Evolutionary conservation across 257 asterid genomes (phyloP).

Genomic region (Lantana camara): DNA sequence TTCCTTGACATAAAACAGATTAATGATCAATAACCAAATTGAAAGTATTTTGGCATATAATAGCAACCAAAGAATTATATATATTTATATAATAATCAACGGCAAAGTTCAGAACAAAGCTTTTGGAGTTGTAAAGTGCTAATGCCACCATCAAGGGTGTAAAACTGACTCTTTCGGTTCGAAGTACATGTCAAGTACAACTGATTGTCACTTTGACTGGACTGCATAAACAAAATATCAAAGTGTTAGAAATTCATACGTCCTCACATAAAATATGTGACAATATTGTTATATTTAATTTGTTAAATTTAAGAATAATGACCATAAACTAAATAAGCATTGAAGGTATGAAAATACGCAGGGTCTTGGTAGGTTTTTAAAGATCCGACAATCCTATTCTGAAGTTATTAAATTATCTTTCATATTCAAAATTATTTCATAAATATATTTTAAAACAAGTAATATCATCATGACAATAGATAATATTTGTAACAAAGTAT

Average conservation of each 20-base stretch:
- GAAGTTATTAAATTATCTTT: too few species aligned
- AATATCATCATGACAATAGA: too few species aligned
- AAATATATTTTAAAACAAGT: too few species aligned
- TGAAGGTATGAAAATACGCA: too few species aligned
- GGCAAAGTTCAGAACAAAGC: slow-evolving; percentile 68
- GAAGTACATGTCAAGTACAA: slow-evolving; percentile 63
- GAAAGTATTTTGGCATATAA: background rate
- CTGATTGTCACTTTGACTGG: slow-evolving; percentile 45
- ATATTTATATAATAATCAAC: slow-evolving; percentile 24
- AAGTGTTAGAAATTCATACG: background rate
- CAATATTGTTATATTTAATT: too few species aligned
- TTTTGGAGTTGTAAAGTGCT: slow-evolving; percentile 43
- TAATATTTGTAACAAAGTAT: too few species aligned
- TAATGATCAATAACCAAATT: background rate
- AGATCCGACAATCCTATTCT: too few species aligned
- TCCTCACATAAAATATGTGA: too few species aligned
- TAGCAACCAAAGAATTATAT: background rate
- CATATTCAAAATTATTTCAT: too few species aligned
- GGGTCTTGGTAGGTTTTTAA: too few species aligned
- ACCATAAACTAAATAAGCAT: background rate
- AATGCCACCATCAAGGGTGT: slow-evolving; percentile 33
- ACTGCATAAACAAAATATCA: slow-evolving; percentile 38
- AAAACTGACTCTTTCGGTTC: slow-evolving; percentile 49
- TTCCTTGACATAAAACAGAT: background rate
- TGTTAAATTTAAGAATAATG: background rate